These are phyloP conservation scores for Tympanopsis confertula DNA, from an alignment of 2,329 filamentous ascomycete genomes.

Conservation along the genomic window DNA sequence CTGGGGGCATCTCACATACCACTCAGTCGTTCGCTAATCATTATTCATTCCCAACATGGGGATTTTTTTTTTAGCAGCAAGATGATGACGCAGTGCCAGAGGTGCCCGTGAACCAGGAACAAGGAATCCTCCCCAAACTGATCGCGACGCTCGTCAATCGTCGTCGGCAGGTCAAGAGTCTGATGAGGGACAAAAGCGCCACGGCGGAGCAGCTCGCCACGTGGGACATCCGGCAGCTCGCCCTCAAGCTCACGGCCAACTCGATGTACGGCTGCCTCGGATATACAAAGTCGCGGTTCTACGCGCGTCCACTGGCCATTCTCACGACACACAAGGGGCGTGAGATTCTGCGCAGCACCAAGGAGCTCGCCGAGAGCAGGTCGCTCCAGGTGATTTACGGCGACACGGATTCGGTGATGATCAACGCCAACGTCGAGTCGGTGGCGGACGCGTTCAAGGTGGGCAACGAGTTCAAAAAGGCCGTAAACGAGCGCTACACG, in stretches of 20 bases:
- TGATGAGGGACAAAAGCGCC: conserved; percentile 90
- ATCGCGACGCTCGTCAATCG: conserved; percentile 86
- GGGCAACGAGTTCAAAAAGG: conserved; percentile 85
- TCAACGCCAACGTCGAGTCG: conserved; percentile 94
- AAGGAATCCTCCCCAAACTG: conserved; percentile 78
- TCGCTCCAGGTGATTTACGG: conserved; percentile 94
- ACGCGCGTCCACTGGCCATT: conserved; percentile 85
- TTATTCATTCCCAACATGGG: conserved; percentile 8
- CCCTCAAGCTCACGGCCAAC: conserved; percentile 92
- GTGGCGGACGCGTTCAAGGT: conserved; percentile 83
- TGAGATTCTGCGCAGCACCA: conserved; percentile 92
- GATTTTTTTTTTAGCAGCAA: conserved; percentile 38
- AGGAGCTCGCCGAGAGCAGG: conserved; percentile 84
- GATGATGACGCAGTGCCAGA: conserved; percentile 84
- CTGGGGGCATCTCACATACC: not conserved
- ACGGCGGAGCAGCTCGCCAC: conserved; percentile 78
- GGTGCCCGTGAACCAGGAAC: conserved; percentile 65
- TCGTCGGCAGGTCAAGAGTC: conserved; percentile 80
- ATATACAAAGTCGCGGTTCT: conserved; percentile 94
- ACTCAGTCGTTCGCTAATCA: not conserved
- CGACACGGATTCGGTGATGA: conserved; percentile 99
- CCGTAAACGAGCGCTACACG: conserved; percentile 87
- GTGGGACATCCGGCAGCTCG: conserved; percentile 97
- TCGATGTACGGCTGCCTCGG: conserved; percentile 99
- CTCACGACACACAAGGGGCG: conserved; percentile 94